Evolutionary conservation across 2,329 filamentous ascomycete species (phyloP), one percentile per base, ranked within the genome.

Genomic region (Drechslerella dactyloides): DNA sequence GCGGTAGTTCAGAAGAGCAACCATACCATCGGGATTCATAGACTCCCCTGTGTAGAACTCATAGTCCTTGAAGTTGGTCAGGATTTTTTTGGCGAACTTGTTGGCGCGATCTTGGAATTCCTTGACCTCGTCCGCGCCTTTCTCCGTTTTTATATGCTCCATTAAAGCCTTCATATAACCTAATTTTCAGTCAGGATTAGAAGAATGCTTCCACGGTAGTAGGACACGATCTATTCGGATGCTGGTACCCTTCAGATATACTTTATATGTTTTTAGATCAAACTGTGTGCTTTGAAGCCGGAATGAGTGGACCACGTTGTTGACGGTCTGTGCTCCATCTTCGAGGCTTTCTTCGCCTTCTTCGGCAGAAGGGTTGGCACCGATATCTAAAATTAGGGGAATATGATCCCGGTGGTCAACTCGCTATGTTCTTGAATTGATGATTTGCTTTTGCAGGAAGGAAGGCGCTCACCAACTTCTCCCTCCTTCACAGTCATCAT

Each of bases 351-450:
- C 83, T 0, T 88, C 90, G 63, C 84, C 90, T 80, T 90, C 93
- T 84, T 97, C 94, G 74, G 94, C 93, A 78, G 93, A 97, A 77
- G 94, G 90, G 83, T 99, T 99, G 85, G 93, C 94, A 81, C 94
- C 94, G 78, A 85, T 94, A 81, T 94, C 90, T 91, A 65, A 33
- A 63, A 48, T 24, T 13, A 24, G 48, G 63, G 52, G 15, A 46
- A 46, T 33, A 33, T 50, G 30, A 35, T 10, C 37, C 4, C 37
- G 15, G 13, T 42, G 2, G 35, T 37, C n/a, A 58, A 15, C 23
- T 59, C 5, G 27, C 27, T 33, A 33, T 3, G 4, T 4, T 8
- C 27, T 33, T 8, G 27, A 33, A 8, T 33, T 4, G 27, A 33
- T 8, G 3, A 3, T 33, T 33, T 33, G 3, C 8, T 33, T 33